phyloP scores from a whole-genome alignment of 2,329 filamentous ascomycete species.

The Cytospora piceicola region DNA sequence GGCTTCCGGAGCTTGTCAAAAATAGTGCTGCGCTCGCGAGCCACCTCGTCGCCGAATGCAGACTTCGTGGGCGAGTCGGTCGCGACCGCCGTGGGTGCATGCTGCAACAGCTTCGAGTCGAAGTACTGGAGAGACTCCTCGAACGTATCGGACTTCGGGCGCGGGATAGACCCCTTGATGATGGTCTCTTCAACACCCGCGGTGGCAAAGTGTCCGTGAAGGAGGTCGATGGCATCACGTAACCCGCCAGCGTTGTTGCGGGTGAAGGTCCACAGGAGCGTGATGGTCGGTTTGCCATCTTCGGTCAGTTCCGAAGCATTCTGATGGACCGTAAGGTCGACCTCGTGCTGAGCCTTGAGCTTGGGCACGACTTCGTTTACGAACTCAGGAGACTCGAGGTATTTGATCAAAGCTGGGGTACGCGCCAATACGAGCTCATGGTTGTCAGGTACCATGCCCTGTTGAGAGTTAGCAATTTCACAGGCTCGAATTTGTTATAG shows the following conservation, averaged over 20 bases:
- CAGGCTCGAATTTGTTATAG: background rate
- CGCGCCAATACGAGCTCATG: constrained; percentile 88
- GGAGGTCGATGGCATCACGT: constrained; percentile 93
- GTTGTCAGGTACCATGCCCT: constrained; percentile 96
- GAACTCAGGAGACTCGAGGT: constrained; percentile 82
- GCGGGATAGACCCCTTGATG: constrained; percentile 91
- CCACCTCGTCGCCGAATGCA: constrained; percentile 79
- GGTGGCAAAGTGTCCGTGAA: constrained; percentile 82
- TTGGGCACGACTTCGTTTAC: constrained; percentile 78
- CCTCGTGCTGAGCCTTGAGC: constrained; percentile 88
- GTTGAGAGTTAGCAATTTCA: constrained; percentile 38
- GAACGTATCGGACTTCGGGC: constrained; percentile 98
- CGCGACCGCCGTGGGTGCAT: constrained; percentile 77
- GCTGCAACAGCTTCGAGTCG: constrained; percentile 93
- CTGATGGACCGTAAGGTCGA: constrained; percentile 77
- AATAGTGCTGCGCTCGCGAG: constrained; percentile 78
- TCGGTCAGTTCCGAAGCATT: constrained; percentile 62
- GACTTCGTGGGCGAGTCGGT: constrained; percentile 89
- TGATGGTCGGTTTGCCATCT: constrained; percentile 60
- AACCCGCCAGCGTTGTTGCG: constrained; percentile 96
- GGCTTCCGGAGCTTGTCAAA: constrained; percentile 95
- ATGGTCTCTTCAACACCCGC: constrained; percentile 86
- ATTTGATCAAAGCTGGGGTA: constrained; percentile 75
- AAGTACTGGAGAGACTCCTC: constrained; percentile 97
- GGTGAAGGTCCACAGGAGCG: constrained; percentile 80